Evolutionary conservation across 345 rosid species (phyloP).

Genomic region (Populus nigra): DNA sequence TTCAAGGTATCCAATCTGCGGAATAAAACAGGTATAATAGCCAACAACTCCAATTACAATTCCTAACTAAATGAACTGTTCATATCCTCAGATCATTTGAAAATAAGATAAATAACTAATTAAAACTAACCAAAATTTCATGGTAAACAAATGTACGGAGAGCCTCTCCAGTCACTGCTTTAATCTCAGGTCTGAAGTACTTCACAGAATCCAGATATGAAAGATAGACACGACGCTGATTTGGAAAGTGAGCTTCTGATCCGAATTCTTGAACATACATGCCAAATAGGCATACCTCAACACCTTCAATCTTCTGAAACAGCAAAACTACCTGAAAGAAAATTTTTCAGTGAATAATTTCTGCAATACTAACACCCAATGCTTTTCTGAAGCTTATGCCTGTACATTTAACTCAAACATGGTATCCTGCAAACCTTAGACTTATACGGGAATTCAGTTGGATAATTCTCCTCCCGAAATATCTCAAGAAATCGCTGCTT

Average conservation of each 20-base stretch:
- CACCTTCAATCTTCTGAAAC: constrained; percentile 99
- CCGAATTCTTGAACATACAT: constrained; percentile 99
- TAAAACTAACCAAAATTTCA: constrained; percentile 70
- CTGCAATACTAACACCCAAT: neutral
- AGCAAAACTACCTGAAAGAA: constrained; percentile 76
- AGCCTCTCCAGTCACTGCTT: constrained; percentile 90
- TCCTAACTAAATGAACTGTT: neutral
- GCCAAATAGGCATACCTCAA: constrained; percentile 97
- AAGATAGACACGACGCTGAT: constrained; percentile 97
- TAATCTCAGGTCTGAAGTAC: constrained; percentile 93
- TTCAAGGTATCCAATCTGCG: constrained; percentile 97
- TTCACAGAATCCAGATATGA: constrained; percentile 98
- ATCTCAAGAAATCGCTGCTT: constrained; percentile 95
- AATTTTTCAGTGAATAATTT: constrained; percentile 8
- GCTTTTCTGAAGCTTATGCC: neutral
- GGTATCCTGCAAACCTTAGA: constrained; percentile 60
- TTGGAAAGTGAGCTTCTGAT: constrained; percentile 84
- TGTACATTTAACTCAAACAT: neutral
- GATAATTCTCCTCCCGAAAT: constrained; percentile 82
- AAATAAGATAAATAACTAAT: constrained; percentile 5
- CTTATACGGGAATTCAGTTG: constrained; percentile 85
- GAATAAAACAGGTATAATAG: constrained; percentile 15
- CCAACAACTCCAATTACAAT: constrained; percentile 3
- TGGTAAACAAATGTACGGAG: constrained; percentile 96
- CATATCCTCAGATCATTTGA: neutral